Conservation (phyloP, 768 basidiomycete species). For the Strobilomyces confusus region DNA sequence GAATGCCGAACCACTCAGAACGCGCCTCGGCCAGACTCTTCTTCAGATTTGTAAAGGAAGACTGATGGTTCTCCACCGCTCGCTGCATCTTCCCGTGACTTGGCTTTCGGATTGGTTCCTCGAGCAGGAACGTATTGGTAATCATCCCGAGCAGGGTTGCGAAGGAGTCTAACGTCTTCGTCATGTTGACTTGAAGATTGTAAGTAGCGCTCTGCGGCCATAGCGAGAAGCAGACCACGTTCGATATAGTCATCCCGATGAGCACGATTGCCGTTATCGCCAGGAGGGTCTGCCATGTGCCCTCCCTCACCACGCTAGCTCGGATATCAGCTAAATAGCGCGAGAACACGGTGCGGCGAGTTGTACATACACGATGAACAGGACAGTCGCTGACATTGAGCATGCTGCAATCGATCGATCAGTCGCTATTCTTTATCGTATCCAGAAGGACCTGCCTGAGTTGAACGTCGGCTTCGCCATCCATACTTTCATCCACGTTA, state of each 20-base stretch:
- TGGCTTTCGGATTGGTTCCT: slow-evolving; percentile 54
- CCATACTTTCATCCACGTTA: slow-evolving; percentile 92
- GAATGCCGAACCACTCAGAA: slow-evolving; percentile 63
- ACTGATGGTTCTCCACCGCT: slow-evolving; percentile 83
- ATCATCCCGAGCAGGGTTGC: slow-evolving; percentile 79
- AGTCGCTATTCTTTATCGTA: not conserved
- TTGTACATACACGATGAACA: slow-evolving; percentile 70
- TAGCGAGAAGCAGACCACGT: slow-evolving; percentile 75
- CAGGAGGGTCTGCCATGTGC: slow-evolving; percentile 69
- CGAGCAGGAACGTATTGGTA: slow-evolving; percentile 81
- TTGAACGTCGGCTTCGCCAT: slow-evolving; percentile 88
- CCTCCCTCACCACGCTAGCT: slow-evolving; percentile 79
- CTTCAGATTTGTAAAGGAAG: slow-evolving; percentile 86
- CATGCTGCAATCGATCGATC: slow-evolving; percentile 46
- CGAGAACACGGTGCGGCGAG: not conserved
- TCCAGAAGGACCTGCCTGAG: slow-evolving; percentile 49
- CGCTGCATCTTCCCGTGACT: slow-evolving; percentile 64
- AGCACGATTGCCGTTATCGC: slow-evolving; percentile 75
- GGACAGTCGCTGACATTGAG: slow-evolving; percentile 78
- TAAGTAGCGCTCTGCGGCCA: slow-evolving; percentile 85
- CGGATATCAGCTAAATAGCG: slow-evolving; percentile 1
- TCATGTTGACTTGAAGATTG: slow-evolving; percentile 82
- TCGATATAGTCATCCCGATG: slow-evolving; percentile 73
- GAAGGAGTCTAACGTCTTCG: slow-evolving; percentile 82
- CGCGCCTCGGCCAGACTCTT: slow-evolving; percentile 83